Base-by-base conservation (phyloP, 2,329 filamentous ascomycete genomes). In the Epichloe brachyelytri region DNA sequence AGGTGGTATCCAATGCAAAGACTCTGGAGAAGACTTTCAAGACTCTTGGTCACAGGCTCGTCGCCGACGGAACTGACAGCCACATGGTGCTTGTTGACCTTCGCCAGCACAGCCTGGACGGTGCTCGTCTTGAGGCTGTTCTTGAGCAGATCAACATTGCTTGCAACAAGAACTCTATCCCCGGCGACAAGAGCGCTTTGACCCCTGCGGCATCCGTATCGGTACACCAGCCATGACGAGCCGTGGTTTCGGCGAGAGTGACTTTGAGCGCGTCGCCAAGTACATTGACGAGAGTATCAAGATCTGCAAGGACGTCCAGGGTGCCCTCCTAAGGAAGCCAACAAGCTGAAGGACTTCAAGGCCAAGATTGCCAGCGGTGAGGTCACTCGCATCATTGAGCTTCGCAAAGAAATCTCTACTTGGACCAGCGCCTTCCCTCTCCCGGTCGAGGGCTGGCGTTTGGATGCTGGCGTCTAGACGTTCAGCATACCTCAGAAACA, bases 281-380 rank as follows among this genome's bases (percentile, higher is more conserved):
- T 97, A 95, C 78, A 95, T 97, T 61, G 88, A 95, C 69, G 78
- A 83, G 64, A 79, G 82, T 69, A 86, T 97, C 78, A 87, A 87
- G 75, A 79, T 97, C 65, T 87, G 85, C 79, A 88, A 89, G 79
- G 83, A 90, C 65, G 77, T 95, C 62, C 93, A 97, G 77, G 76
- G 67, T 53, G 74, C 78, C 57, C 80, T 97, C 22, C 93, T 69
- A 96, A 96, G 82, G 86, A 93, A 71, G 88, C 88, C 64, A 98
- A 97, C 83, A 96, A 94, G 83, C 87, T 95, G 70, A 97, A 97
- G 83, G 93, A 98, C 78, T 97, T 98, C 85, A 94, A 91, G 79
- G 83, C 82, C 67, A 91, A 88, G 80, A 88, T 95, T 55, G 80
- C 86, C 53, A 74, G 77, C 59, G 90, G 88, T 57, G 79, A 85